A percentile compares a stretch with the other conserved stretches of the same genome.
These are phyloP conservation scores for Hypoxylon crocopeplum DNA, from an alignment of 495 filamentous ascomycete species.

Conservation along the genomic window DNA sequence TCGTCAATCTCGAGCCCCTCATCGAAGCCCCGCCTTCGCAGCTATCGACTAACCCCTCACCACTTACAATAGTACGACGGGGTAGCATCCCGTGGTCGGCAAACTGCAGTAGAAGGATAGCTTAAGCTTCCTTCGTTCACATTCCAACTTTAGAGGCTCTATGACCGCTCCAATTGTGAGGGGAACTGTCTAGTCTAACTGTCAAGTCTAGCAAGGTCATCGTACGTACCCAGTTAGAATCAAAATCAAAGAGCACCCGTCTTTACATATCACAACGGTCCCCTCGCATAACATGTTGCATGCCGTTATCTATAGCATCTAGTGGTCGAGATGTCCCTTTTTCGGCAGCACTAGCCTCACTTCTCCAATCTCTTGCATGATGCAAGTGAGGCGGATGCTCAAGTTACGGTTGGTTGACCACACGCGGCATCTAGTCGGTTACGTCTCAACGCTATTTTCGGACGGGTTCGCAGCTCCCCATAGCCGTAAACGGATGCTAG, in stretches of 20 bases:
- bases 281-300: no score
- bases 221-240: no score
- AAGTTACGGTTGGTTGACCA: slow-evolving; percentile 25
- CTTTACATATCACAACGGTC: no score
- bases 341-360: slow-evolving; percentile 31
- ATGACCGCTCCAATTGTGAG: background rate
- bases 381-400: slow-evolving; percentile 35
- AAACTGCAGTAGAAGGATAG: slow-evolving; percentile 17
- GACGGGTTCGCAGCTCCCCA: slow-evolving; percentile 20
- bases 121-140: background rate
- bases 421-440: background rate
- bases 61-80: slow-evolving; percentile 10
- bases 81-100: slow-evolving; percentile 26
- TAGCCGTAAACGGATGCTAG: slow-evolving; percentile 8
- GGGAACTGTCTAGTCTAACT: no score
- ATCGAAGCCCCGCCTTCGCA: slow-evolving; percentile 32
- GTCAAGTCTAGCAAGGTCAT: no score
- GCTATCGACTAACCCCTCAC: slow-evolving; percentile 34
- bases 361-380: slow-evolving; percentile 36
- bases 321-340: slow-evolving; percentile 20
- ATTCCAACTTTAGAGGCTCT: slow-evolving; percentile 4
- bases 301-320: slow-evolving; percentile 3
- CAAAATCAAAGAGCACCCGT: no score
- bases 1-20: slow-evolving; percentile 16
- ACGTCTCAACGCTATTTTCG: slow-evolving; percentile 31